Evolutionary conservation across 208 protist species (phyloP).

Genomic region (Crithidia sp.): DNA sequence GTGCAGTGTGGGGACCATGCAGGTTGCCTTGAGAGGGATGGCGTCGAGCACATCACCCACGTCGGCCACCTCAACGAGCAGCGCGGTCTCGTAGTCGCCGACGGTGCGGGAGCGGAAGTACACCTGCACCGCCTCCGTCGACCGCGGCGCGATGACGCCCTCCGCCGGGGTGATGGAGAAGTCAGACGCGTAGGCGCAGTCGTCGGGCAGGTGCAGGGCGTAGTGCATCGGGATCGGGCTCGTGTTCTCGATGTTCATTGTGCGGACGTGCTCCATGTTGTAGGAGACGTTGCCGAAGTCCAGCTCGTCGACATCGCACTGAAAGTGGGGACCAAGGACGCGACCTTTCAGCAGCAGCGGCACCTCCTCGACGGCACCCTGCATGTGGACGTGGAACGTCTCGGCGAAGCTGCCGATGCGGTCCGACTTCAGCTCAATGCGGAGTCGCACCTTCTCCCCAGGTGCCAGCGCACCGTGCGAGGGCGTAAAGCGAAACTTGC

Average conservation of each 20-base stretch:
- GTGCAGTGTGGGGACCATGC: conserved; percentile 86
- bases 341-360: conserved; percentile 85
- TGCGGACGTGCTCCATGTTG: conserved; percentile 83
- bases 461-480: conserved; percentile 74
- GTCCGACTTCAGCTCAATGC: conserved; percentile 84
- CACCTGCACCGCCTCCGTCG: conserved; percentile 66
- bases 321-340: conserved; percentile 94
- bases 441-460: conserved; percentile 62
- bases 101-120: conserved; percentile 83
- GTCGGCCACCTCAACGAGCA: conserved; percentile 94
- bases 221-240: conserved; percentile 95
- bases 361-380: conserved; percentile 81
- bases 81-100: conserved; percentile 73
- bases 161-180: conserved; percentile 80
- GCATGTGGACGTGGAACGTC: conserved; percentile 88
- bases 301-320: conserved; percentile 90
- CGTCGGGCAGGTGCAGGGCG: conserved; percentile 75
- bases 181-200: conserved; percentile 49
- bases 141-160: conserved; percentile 72
- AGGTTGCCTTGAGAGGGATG: conserved; percentile 86
- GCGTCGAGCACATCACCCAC: conserved; percentile 90
- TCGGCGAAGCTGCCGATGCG: conserved; percentile 91
- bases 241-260: conserved; percentile 91
- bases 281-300: conserved; percentile 95
- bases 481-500: conserved; percentile 85